A percentile compares a stretch with the other conserved stretches of the same genome.
These are phyloP conservation scores for Musa beccarii DNA, from an alignment of 176 grass and related monocot species.

Conservation along the genomic window DNA sequence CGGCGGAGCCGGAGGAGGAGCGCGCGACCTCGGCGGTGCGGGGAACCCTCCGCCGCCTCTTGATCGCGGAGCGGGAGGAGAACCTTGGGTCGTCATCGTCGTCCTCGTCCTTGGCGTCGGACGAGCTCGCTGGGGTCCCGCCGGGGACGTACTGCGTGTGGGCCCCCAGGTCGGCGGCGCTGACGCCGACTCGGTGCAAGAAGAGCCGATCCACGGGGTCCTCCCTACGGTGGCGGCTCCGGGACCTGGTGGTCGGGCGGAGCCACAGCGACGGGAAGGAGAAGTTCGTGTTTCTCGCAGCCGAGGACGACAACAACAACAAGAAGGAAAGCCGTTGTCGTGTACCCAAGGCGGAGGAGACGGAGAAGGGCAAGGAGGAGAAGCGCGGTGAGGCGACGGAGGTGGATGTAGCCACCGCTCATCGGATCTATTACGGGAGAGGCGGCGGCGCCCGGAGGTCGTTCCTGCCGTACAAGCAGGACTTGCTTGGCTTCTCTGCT, in stretches of 20 bases:
- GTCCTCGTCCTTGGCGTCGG: neutral
- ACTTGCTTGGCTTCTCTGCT: constrained; percentile 41
- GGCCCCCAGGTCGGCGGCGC: constrained; percentile 38
- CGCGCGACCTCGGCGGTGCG: neutral
- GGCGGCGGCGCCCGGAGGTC: constrained; percentile 24
- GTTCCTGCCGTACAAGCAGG: constrained; percentile 47
- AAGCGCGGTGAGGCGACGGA: constrained; percentile 3
- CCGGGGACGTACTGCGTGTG: constrained; percentile 47
- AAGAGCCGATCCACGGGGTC: constrained; percentile 55
- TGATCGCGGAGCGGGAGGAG: constrained; percentile 14
- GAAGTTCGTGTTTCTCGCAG: constrained; percentile 53
- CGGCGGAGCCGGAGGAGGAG: neutral
- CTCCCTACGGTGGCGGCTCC: constrained; percentile 29
- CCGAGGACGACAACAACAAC: neutral
- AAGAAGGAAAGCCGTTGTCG: neutral
- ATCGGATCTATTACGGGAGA: constrained; percentile 48
- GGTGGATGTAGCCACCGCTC: constrained; percentile 55
- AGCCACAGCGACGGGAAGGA: constrained; percentile 67
- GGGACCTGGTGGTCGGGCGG: constrained; percentile 32
- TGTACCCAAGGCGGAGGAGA: neutral
- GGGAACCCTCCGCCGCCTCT: constrained; percentile 15
- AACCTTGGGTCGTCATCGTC: neutral
- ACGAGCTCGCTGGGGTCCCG: constrained; percentile 4
- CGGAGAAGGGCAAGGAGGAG: constrained; percentile 13
- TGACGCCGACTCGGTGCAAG: constrained; percentile 28